Base-by-base conservation (phyloP, 1,284 basidiomycete genomes). In the Marasmius oreades region DNA sequence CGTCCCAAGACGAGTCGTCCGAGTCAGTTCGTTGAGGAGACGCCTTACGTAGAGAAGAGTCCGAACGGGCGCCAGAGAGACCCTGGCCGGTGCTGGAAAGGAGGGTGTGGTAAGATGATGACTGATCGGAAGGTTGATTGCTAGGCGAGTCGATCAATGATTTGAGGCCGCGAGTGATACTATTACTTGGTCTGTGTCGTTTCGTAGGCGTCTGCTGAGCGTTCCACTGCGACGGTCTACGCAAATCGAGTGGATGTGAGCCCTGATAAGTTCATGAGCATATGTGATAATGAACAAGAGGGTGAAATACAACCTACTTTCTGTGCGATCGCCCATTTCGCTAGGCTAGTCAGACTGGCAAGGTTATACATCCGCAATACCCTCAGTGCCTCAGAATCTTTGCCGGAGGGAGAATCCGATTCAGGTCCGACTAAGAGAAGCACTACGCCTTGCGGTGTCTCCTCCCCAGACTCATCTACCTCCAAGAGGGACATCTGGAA, bases 281-380 rank as follows among this genome's bases (percentile, higher is more conserved):
- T 56, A 51, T 52, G 34, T 44, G 51, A 51, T 34, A 7, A n/a
- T 50, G 59, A 42, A 57, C 16, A 31, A 56, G 55, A 54, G 58
- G 31, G 55, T 16, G 20, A 51, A 58, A 58, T 28, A 16, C 11
- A 14, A 65, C 71, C 42, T 60, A 86, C 90, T 70, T 84, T 86
- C 59, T 86, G 82, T 10, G 82, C 72, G 16, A 85, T 71, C 0
- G 82, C 77, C 86, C 86, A 92, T 64, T 84, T 85, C 1, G 86
- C 88, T 10, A 92, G 74, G 63, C 80, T 90, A 14, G 79, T 78
- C 5, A 92, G 71, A 65, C 89, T 90, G 10, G 82, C 74, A 20
- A 92, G 74, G 63, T 85, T 92, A 66, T 92, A 92, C 89, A 92
- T 91, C 33, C 90, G 80, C 47, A 91, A 67, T 5, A 76, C 74